Conservation (phyloP, 805 yeast species). For the Nakazawaea pomicola region DNA sequence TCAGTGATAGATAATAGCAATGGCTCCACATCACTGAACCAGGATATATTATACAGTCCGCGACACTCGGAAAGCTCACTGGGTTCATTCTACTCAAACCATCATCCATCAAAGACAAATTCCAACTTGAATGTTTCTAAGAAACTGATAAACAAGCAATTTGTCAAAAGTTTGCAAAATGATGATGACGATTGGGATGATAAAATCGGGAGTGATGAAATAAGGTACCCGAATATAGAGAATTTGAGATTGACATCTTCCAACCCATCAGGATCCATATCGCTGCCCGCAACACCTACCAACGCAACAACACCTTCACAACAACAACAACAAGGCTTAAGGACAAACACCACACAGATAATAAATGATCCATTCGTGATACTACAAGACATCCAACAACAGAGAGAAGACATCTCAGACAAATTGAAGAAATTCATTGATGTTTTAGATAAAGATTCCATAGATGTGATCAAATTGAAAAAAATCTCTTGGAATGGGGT, state of each 20-base stretch:
- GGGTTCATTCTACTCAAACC: conserved; percentile 12
- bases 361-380: conserved; percentile 37
- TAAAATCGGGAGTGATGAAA: conserved; percentile 47
- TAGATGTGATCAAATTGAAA: conserved; percentile 66
- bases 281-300: conserved; percentile 16
- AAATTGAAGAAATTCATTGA: conserved; percentile 64
- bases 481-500: conserved; percentile 93
- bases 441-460: conserved; percentile 46
- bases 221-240: conserved; percentile 11
- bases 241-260: conserved; percentile 8
- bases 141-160: conserved; percentile 12
- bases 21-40: too few species aligned
- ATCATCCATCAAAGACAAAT: conserved; percentile 12
- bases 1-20: conserved; percentile 23
- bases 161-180: conserved; percentile 23
- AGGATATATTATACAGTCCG: conserved; percentile 12
- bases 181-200: conserved; percentile 93
- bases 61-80: conserved; percentile 15
- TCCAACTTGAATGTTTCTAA: conserved; percentile 12
- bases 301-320: conserved; percentile 14
- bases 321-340: neutral
- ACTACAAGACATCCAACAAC: conserved; percentile 31
- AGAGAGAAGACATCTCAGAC: conserved; percentile 36
- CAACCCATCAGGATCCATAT: conserved; percentile 21
- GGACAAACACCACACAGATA: conserved; percentile 28